Percentiles rank a stretch among this genome's conserved stretches.
These are phyloP conservation scores for Nothophytophthora sp. DNA, from an alignment of 352 stramenopile species.

Conservation along the genomic window DNA sequence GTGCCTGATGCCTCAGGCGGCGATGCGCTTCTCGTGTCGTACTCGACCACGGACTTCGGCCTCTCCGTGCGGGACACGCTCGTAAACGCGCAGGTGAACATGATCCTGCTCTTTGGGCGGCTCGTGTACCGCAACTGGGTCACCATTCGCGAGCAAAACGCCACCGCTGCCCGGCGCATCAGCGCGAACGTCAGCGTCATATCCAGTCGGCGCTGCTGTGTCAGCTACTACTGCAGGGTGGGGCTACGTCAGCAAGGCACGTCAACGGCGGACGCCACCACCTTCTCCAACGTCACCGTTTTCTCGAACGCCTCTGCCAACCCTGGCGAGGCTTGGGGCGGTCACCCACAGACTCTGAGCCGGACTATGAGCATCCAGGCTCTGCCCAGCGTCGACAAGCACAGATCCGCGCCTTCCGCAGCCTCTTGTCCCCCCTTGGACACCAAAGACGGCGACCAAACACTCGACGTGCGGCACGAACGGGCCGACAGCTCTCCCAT, in stretches of 20 bases:
- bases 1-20: constrained; percentile 15
- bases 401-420: neutral
- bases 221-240: constrained; percentile 33
- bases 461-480: no score
- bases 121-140: constrained; percentile 30
- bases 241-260: constrained; percentile 11
- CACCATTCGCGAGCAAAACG: constrained; percentile 7
- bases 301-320: neutral
- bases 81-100: constrained; percentile 28
- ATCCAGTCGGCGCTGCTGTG: constrained; percentile 16
- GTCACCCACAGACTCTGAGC: constrained; percentile 11
- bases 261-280: no score
- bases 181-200: constrained; percentile 14
- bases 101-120: constrained; percentile 27
- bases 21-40: constrained; percentile 6
- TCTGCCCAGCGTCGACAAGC: constrained; percentile 11
- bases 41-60: constrained; percentile 6
- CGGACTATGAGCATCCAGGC: constrained; percentile 19
- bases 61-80: constrained; percentile 29
- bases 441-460: neutral
- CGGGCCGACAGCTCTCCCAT: neutral
- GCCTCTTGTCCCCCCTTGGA: neutral
- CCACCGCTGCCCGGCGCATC: constrained; percentile 1
- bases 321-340: no score
- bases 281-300: no score